Evolutionary conservation across 2,329 filamentous ascomycete genomes (phyloP), one percentile per base, ranked within the genome.

Genomic region (Sporothrix luriei): DNA sequence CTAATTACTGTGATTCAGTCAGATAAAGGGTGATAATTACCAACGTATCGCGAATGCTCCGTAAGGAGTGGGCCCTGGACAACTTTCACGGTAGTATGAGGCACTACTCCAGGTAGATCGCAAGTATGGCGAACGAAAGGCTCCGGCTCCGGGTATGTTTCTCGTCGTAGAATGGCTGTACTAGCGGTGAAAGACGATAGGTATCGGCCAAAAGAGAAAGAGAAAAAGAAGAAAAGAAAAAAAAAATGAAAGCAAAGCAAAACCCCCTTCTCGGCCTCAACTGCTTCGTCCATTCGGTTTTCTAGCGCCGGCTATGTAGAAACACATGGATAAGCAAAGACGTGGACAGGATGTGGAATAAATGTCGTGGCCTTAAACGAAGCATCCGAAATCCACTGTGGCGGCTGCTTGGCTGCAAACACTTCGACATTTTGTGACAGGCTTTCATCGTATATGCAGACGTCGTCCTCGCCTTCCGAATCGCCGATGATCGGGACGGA

Each of bases 221-320:
- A 21, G 13, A 11, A 19, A 13, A 16, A 33, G n/a, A 9, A 10
- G n/a, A 26, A 11, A 29, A 64, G n/a, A 9, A 29, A 38, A 13
- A 26, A 26, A 11, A 26, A 46, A 46, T 10, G 48, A 26, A 48
- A 9, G 21, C 5, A 29, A 24, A 54, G 21, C 6, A 29, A 13
- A 43, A 29, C 7, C 16, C 14, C n/a, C 38, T 61, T 43, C 3
- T 21, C 59, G 40, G 49, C 49, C 61, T 65, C 43, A 38, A 21
- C 57, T 6, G 40, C 1, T 48, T 48, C 40, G 26, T 62, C 21
- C 24, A 46, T 26, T 62, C 38, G 46, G 19, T 62, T 26, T 62
- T 40, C 59, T 65, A 65, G 43, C 61, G 61, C 61, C 61, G 61
- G 43, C 43, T 49, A n/a, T 65, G 43, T n/a, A 61, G 33, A 6